phyloP scores from a whole-genome alignment of 2,329 filamentous ascomycete genomes.

The Fusarium luffae region DNA sequence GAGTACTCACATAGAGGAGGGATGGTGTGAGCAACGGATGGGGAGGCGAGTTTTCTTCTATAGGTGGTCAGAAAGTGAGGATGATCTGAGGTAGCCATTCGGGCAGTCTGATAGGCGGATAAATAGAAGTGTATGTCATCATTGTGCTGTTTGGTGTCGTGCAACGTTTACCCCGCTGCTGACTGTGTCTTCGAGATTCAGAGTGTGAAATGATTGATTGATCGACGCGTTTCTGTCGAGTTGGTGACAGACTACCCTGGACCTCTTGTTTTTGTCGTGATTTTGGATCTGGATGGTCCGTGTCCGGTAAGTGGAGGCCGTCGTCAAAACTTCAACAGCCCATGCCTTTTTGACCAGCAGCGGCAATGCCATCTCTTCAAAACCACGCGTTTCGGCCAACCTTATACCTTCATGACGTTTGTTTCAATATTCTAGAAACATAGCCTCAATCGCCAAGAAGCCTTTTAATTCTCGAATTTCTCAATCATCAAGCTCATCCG shows the following conservation, averaged over 20 bases:
- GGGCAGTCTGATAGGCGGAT: conserved; percentile 3
- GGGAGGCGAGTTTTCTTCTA: no score
- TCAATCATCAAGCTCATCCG: background rate
- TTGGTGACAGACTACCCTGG: background rate
- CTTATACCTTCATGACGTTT: background rate
- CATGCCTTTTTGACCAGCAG: background rate
- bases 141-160: background rate
- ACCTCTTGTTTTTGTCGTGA: background rate
- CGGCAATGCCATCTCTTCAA: background rate
- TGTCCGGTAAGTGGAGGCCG: no score
- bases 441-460: no score
- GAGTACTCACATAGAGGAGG: no score
- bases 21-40: no score
- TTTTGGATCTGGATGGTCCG: no score
- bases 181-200: background rate
- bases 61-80: background rate
- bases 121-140: conserved; percentile 13
- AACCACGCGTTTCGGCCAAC: background rate
- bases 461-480: background rate
- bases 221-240: no score
- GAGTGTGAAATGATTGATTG: no score
- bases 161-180: conserved; percentile 7
- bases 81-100: background rate
- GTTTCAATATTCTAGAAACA: rapidly evolving
- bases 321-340: no score